These are phyloP conservation scores for Henckelia pumila DNA, from an alignment of 257 asterid species.

Conservation along the genomic window DNA sequence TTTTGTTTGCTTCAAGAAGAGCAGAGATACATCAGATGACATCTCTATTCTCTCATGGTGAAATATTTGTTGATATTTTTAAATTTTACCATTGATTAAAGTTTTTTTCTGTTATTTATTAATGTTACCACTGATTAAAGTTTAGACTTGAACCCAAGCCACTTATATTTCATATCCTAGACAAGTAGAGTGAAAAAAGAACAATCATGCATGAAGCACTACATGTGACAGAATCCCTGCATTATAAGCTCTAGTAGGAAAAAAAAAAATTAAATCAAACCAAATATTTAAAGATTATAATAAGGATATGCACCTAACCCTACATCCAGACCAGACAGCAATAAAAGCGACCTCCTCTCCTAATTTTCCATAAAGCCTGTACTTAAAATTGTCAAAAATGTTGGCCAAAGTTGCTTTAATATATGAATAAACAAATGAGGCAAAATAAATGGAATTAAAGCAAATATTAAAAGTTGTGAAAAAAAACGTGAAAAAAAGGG, in stretches of 20 bases:
- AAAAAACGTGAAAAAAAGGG: too few species aligned
- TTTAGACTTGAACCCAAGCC: neutral
- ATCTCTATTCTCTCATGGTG: too few species aligned
- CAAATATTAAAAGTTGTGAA: neutral
- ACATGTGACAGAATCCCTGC: conserved; percentile 44
- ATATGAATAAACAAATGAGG: neutral
- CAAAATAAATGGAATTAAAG: neutral
- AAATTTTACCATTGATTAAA: too few species aligned
- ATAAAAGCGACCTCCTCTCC: neutral
- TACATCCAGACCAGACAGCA: neutral
- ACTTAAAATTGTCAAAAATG: neutral
- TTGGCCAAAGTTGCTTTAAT: neutral
- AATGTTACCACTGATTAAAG: neutral
- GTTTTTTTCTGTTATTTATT: too few species aligned
- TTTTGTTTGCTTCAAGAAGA: too few species aligned
- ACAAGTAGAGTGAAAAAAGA: conserved; percentile 16
- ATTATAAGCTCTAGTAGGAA: conserved; percentile 22
- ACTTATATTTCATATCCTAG: neutral
- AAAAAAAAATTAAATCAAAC: neutral
- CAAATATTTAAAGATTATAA: too few species aligned
- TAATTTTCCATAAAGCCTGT: too few species aligned
- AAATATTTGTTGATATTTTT: too few species aligned
- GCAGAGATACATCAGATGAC: too few species aligned
- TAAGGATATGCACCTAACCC: neutral
- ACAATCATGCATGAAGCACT: conserved; percentile 37